Conservation (phyloP, 352 stramenopile genomes). For the Phytophthora sansomeana region DNA sequence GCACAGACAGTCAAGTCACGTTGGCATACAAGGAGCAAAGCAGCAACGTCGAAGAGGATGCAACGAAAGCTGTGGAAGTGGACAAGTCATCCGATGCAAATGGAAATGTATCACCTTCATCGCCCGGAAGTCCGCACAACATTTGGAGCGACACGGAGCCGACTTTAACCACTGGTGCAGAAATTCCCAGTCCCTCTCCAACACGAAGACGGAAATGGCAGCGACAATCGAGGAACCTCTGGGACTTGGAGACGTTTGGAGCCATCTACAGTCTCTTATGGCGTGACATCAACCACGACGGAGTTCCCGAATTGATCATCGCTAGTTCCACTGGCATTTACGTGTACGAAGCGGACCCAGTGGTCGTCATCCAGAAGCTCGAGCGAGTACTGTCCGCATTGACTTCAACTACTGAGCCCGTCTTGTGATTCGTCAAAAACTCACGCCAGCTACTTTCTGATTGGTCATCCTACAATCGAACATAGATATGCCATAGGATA, state of each 20-base stretch:
- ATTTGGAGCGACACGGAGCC: conserved; percentile 36
- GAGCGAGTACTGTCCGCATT: conserved; percentile 35
- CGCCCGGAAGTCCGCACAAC: conserved; percentile 32
- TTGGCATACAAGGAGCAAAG: conserved; percentile 59
- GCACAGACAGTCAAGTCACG: conserved; percentile 65
- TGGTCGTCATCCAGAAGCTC: conserved; percentile 47
- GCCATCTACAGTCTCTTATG: conserved; percentile 78
- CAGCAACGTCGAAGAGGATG: neutral
- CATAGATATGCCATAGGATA: conserved; percentile 16
- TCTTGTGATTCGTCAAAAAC: no score
- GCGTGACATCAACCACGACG: conserved; percentile 73
- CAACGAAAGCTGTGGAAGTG: conserved; percentile 4
- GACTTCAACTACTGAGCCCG: conserved; percentile 4
- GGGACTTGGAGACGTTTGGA: conserved; percentile 68
- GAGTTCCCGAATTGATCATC: conserved; percentile 67
- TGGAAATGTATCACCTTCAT: conserved; percentile 17
- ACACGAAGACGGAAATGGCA: conserved; percentile 43
- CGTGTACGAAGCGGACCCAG: conserved; percentile 63
- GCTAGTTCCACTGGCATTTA: conserved; percentile 76
- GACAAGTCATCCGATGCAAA: neutral
- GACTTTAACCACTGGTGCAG: conserved; percentile 10
- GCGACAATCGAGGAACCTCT: conserved; percentile 34
- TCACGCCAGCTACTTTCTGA: neutral
- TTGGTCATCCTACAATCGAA: conserved; percentile 7
- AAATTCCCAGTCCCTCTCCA: conserved; percentile 6